Evolutionary conservation across 345 rosid species (phyloP).

Genomic region (Corchorus olitorius): DNA sequence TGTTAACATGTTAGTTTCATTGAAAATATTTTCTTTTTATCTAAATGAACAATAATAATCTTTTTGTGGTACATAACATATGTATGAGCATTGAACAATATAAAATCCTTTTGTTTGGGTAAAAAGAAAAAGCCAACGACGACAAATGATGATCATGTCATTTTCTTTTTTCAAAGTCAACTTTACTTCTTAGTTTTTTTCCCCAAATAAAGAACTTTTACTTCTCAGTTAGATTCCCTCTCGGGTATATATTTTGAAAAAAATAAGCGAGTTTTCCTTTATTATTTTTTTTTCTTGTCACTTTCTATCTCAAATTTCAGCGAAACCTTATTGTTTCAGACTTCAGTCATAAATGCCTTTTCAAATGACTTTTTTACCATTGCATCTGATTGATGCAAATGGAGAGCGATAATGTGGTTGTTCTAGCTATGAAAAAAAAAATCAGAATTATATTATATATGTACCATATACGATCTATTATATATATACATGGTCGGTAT

Average conservation of each 20-base stretch:
- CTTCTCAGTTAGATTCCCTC: too few species aligned
- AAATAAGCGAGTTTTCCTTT: neutral
- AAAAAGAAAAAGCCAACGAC: too few species aligned
- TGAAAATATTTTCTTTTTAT: neutral
- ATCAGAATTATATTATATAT: too few species aligned
- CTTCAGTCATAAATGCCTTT: neutral
- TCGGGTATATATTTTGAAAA: neutral
- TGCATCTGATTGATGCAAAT: neutral
- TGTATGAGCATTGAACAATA: too few species aligned
- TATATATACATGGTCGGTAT: constrained; percentile 7
- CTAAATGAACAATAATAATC: too few species aligned
- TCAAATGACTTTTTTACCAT: neutral
- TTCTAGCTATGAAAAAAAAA: too few species aligned
- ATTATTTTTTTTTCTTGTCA: neutral
- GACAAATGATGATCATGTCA: neutral
- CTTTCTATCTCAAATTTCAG: neutral
- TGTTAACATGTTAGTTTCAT: too few species aligned
- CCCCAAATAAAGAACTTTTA: too few species aligned
- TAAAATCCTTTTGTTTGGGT: too few species aligned
- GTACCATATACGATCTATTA: neutral
- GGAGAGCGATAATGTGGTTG: neutral
- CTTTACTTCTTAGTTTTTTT: neutral
- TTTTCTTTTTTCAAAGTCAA: neutral
- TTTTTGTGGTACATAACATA: too few species aligned
- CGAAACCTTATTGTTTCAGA: neutral